Percentiles rank a stretch among this genome's conserved stretches.
Evolutionary conservation across 1,139 yeast species (phyloP).

Genomic region (Debaryomyces sp.): DNA sequence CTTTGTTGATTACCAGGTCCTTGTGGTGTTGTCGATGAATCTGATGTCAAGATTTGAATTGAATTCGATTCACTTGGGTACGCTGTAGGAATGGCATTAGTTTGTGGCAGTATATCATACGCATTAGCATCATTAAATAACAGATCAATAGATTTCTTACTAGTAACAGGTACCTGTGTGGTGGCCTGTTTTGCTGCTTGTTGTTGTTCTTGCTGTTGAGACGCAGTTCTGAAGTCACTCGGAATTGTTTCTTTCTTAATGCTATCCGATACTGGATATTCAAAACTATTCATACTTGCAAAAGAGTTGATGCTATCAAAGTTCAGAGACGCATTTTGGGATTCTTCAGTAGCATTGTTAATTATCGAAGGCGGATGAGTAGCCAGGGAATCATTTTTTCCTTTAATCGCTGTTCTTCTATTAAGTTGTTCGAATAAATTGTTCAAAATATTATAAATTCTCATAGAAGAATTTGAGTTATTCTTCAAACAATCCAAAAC

Average conservation of each 20-base stretch:
- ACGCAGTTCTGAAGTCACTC: constrained; percentile 1
- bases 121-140: constrained; percentile 2
- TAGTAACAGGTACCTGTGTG: not conserved
- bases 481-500: constrained; percentile 73
- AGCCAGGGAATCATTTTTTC: constrained; percentile 1
- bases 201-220: constrained; percentile 1
- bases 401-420: constrained; percentile 54
- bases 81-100: not conserved
- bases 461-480: constrained; percentile 73
- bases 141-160: not conserved
- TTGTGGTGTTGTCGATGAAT: not conserved
- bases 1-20: not conserved
- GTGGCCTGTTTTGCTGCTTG: not conserved
- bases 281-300: constrained; percentile 9
- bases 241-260: not conserved
- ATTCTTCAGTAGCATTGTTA: constrained; percentile 16
- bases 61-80: not conserved
- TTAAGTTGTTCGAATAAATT: constrained; percentile 82
- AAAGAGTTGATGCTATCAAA: constrained; percentile 40
- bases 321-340: constrained; percentile 33
- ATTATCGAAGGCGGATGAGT: not conserved
- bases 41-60: not conserved
- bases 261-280: not conserved
- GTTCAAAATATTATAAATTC: constrained; percentile 79
- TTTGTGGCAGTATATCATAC: not conserved